Evolutionary conservation across 129 eudicot species (phyloP).

Genomic region (Gnaphalium uliginosum): DNA sequence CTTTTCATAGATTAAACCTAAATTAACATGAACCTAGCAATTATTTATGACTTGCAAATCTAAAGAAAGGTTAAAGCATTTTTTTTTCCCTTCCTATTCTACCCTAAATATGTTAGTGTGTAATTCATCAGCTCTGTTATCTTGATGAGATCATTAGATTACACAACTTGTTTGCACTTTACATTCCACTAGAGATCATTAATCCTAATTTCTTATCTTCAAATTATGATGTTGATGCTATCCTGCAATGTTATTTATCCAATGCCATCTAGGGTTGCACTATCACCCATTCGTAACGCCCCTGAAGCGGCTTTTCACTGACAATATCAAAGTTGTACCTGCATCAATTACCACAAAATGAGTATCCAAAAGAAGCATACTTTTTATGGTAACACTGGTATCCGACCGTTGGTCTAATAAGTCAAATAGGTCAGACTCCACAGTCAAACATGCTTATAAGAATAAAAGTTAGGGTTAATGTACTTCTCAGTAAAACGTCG

Average conservation of each 20-base stretch:
- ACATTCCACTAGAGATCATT: conserved; percentile 32
- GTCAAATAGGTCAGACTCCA: background rate
- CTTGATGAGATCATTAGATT: conserved; percentile 41
- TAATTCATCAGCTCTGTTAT: conserved; percentile 45
- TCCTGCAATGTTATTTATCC: conserved; percentile 19
- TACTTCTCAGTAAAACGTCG: conserved; percentile 71
- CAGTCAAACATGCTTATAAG: background rate
- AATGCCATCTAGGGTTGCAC: conserved; percentile 44
- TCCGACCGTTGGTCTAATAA: background rate
- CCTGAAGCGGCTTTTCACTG: conserved; percentile 81
- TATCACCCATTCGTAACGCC: conserved; percentile 87
- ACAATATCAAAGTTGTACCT: conserved; percentile 92
- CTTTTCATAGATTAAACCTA: background rate
- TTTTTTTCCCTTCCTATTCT: conserved; percentile 30
- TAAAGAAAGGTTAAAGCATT: conserved; percentile 37
- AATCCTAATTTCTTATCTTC: conserved; percentile 38
- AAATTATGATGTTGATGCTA: conserved; percentile 21
- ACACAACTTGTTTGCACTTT: conserved; percentile 49
- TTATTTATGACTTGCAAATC: conserved; percentile 47
- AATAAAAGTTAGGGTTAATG: conserved; percentile 7
- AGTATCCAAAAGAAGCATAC: background rate
- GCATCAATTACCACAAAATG: conserved; percentile 19
- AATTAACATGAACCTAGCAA: conserved; percentile 19
- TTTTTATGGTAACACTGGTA: background rate
- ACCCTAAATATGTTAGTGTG: conserved; percentile 49